Evolutionary conservation across 2,329 filamentous ascomycete genomes (phyloP), one percentile per base, ranked within the genome.

Genomic region (Nemania bipapillata): DNA sequence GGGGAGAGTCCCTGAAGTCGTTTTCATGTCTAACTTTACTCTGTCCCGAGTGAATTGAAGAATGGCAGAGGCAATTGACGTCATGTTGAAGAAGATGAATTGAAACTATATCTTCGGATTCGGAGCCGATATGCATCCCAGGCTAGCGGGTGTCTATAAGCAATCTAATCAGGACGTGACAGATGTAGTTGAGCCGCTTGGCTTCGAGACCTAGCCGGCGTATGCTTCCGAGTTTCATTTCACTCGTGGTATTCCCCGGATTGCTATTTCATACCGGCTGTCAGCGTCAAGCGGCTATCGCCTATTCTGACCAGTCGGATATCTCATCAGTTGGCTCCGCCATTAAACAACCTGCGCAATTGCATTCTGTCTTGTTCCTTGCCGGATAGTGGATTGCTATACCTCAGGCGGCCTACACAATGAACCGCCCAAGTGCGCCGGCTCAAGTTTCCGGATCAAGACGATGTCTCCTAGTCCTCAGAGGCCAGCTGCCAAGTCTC

Each of bases 271-370:
- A 63, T 68, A 57, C 69, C 58, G 64, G 65, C 59, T 70, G 70
- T 59, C 68, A 71, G 50, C 70, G 65, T 66, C 72, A 71, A 67
- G 75, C 75, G 75, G 68, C 70, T 77, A 70, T 74, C 75, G 75
- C 71, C 70, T 77, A 73, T 72, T 70, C 61, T 65, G 42, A 59
- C 75, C 74, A 77, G 75, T 76, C 75, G 75, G 75, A 70, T 75
- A 52, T 68, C 71, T 32, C 59, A n/a, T 59, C 70, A 40, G 67
- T 57, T 60, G 64, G 37, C 69, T 75, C 73, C 69, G 67, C 65
- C 60, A 66, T 61, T 70, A 70, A 70, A 69, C 69, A 73, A 72
- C 72, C 71, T 74, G 68, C 59, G 40, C 58, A 63, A 63, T 65
- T 69, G 56, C 73, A 71, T 71, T n/a, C 58, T 72, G 42, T 55